phyloP scores from a whole-genome alignment of 805 yeast species.

The Candida michaelii region DNA sequence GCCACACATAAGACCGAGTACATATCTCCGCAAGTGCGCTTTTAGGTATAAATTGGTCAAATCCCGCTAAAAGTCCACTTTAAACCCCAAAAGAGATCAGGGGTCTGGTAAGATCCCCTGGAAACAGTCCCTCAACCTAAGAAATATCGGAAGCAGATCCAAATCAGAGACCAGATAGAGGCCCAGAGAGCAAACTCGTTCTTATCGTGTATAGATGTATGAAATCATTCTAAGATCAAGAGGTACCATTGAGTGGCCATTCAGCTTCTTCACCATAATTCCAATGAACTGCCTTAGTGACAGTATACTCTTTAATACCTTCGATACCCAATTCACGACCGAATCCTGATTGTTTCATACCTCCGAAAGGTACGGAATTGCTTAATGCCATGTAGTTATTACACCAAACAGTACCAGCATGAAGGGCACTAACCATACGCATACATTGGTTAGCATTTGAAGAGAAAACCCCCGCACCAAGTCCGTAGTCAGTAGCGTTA shows the following conservation, averaged over 20 bases:
- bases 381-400: constrained; percentile 72
- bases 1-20: too few relatives aligned
- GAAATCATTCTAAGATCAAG: too few relatives aligned
- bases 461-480: constrained; percentile 77
- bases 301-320: constrained; percentile 35
- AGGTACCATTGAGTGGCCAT: constrained; percentile 18
- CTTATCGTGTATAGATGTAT: too few relatives aligned
- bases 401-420: constrained; percentile 79
- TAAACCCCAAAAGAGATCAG: too few relatives aligned
- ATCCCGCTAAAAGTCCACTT: too few relatives aligned
- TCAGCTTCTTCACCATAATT: constrained; percentile 15
- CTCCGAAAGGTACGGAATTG: constrained; percentile 59
- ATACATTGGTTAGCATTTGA: constrained; percentile 52
- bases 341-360: constrained; percentile 65
- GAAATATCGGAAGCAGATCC: too few relatives aligned
- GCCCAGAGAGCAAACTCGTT: too few relatives aligned
- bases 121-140: too few relatives aligned
- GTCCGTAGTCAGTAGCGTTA: constrained; percentile 66
- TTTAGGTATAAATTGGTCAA: too few relatives aligned
- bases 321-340: constrained; percentile 58
- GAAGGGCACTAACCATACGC: constrained; percentile 62
- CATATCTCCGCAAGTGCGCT: too few relatives aligned
- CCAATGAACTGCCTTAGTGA: constrained; percentile 28
- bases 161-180: too few relatives aligned
- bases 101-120: too few relatives aligned